These are phyloP conservation scores for Teratosphaeria epicoccoides DNA, from an alignment of 2,329 filamentous ascomycete genomes.

Conservation along the genomic window DNA sequence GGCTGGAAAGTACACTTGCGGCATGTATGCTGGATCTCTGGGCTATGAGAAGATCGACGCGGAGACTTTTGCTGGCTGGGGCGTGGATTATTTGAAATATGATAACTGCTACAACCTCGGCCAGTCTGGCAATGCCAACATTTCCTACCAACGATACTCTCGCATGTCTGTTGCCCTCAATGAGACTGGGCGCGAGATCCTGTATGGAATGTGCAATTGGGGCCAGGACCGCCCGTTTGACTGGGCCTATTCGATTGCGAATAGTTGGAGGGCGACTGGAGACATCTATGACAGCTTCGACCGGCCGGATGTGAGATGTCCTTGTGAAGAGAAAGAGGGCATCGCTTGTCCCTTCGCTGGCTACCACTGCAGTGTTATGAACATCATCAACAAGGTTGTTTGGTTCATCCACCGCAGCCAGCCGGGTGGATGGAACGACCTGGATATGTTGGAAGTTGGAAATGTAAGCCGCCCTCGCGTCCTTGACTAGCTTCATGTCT, in stretches of 20 bases:
- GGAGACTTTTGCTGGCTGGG: conserved; percentile 41
- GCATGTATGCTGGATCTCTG: conserved; percentile 33
- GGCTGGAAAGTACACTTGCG: conserved; percentile 36
- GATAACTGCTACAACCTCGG: conserved; percentile 34
- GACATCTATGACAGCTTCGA: conserved; percentile 40
- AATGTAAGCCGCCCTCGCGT: conserved; percentile 18
- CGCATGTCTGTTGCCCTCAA: conserved; percentile 40
- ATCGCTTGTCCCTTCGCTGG: conserved; percentile 36
- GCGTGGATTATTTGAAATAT: conserved; percentile 40
- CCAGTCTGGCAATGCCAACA: conserved; percentile 36
- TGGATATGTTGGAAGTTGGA: conserved; percentile 41
- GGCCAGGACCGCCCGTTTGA: conserved; percentile 40
- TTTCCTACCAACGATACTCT: conserved; percentile 39
- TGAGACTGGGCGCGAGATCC: conserved; percentile 34
- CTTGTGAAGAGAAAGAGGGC: conserved; percentile 29
- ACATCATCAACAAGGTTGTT: conserved; percentile 40
- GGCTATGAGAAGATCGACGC: conserved; percentile 45
- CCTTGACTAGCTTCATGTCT: neutral
- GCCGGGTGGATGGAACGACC: conserved; percentile 39
- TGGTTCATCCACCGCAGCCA: conserved; percentile 31
- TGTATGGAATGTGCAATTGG: conserved; percentile 43
- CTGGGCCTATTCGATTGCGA: conserved; percentile 38
- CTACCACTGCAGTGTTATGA: conserved; percentile 40
- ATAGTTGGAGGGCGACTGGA: conserved; percentile 37
- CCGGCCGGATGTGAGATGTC: conserved; percentile 32